Evolutionary conservation across 768 basidiomycete species (phyloP), one percentile per base, ranked within the genome.

Genomic region (Trametes elegans): DNA sequence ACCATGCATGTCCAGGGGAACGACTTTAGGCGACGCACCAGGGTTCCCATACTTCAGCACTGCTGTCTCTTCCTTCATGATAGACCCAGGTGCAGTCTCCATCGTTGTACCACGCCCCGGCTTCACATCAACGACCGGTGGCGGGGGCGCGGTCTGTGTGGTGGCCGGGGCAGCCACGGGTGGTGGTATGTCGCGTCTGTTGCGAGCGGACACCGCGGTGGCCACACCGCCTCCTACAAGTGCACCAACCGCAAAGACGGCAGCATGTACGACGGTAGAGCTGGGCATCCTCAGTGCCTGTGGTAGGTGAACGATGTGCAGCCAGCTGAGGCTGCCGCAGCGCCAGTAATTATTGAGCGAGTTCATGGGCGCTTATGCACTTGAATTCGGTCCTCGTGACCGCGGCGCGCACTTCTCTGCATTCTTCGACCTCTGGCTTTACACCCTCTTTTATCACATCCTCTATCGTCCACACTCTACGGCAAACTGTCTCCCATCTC

Each of bases 231-330:
- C 90, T 34, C 93, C 93, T 23, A 94, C 73, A 21, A 86, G 67
- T 1, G 90, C 88, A 23, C 93, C 93, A 38, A 88, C 84, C 49
- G 93, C 85, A 67, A 96, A 95, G 44, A 88, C 79, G 21, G 84
- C 86, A 21, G 80, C 84, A 59, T 83, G 87, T 3, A 88, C 61
- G 49, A 85, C 59, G 43, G 74, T 71, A 28, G 79, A 50, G 57
- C 67, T 72, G n/a, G 79, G 68, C 80, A 81, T 80, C 32, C 23
- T 56, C 3, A 18, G 8, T 6, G 46, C 31, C 31, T 45, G 10
- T 46, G 1, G 19, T 26, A 44, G 43, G 27, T 44, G 43, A 9
- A 29, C 43, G 43, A 44, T 16, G 28, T 14, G 21, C n/a, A 42
- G 23, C 24, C 40, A 23, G 23, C n/a, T 6, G 24, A 18, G 7